A percentile compares a stretch with the other conserved stretches of the same genome.
Evolutionary conservation across 2,329 filamentous ascomycete species (phyloP).

Genomic region (Fusarium vanettenii): DNA sequence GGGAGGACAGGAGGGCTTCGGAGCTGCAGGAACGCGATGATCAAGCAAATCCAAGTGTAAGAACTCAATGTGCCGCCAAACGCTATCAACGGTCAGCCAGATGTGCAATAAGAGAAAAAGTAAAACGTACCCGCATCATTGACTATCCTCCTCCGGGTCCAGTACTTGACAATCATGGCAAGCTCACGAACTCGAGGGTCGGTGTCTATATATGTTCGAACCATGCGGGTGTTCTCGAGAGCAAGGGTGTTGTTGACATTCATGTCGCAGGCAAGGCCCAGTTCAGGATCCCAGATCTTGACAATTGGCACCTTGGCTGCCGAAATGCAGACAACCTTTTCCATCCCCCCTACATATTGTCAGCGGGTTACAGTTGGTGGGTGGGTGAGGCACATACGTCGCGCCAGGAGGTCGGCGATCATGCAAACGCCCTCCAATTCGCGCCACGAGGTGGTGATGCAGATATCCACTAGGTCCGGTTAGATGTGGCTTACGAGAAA

Average conservation of each 20-base stretch:
- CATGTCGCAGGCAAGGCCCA: constrained; percentile 92
- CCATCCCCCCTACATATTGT: constrained; percentile 84
- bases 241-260: constrained; percentile 98
- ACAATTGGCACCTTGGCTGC: constrained; percentile 98
- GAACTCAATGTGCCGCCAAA: constrained; percentile 95
- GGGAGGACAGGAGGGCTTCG: constrained; percentile 87
- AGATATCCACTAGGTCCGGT: constrained; percentile 82
- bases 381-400: constrained; percentile 70
- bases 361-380: constrained; percentile 38
- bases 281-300: constrained; percentile 97
- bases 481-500: constrained; percentile 9
- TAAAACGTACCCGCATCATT: constrained; percentile 90
- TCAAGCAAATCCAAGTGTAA: constrained; percentile 99
- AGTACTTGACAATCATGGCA: constrained; percentile 97
- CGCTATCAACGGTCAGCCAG: constrained; percentile 62
- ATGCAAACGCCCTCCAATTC: constrained; percentile 90
- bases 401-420: constrained; percentile 86
- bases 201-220: constrained; percentile 94
- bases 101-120: neutral
- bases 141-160: constrained; percentile 91
- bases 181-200: constrained; percentile 91
- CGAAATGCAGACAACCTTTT: constrained; percentile 93
- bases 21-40: constrained; percentile 94
- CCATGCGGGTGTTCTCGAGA: constrained; percentile 97
- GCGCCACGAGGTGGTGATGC: constrained; percentile 92